phyloP scores from a whole-genome alignment of 352 stramenopile genomes.

The Thraustochytrium striatum region DNA sequence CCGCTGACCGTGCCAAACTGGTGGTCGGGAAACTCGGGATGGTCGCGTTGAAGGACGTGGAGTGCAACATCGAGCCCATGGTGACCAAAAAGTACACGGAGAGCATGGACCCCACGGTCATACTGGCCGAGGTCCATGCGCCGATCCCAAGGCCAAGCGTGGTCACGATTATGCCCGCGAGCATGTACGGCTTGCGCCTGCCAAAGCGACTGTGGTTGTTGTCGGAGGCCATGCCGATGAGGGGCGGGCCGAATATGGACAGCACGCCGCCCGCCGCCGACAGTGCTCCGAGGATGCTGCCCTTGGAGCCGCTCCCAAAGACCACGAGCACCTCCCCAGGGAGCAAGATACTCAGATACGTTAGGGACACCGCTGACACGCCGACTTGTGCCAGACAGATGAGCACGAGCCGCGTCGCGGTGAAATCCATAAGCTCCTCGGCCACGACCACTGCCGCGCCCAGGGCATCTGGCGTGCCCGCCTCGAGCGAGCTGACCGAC shows the following conservation, averaged over 20 bases:
- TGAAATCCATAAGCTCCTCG: background rate
- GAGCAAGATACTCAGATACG: slow-evolving; percentile 16
- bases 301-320: slow-evolving; percentile 1
- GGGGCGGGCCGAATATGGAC: slow-evolving; percentile 1
- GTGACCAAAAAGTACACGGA: background rate
- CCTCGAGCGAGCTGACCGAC: background rate
- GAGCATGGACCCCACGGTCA: background rate
- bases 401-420: background rate
- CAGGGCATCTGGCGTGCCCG: background rate
- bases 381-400: slow-evolving; percentile 31
- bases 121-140: background rate
- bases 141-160: background rate
- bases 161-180: background rate
- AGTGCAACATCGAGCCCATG: background rate
- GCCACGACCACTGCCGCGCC: background rate
- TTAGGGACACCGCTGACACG: background rate
- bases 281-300: background rate
- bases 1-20: slow-evolving; percentile 19
- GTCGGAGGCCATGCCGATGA: slow-evolving; percentile 13
- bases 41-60: slow-evolving; percentile 35
- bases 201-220: background rate
- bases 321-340: background rate
- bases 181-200: slow-evolving; percentile 33
- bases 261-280: slow-evolving; percentile 1
- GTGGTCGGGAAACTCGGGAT: background rate